Evolutionary conservation across 495 filamentous ascomycete genomes (phyloP).

Genomic region (Podospora appendiculata): DNA sequence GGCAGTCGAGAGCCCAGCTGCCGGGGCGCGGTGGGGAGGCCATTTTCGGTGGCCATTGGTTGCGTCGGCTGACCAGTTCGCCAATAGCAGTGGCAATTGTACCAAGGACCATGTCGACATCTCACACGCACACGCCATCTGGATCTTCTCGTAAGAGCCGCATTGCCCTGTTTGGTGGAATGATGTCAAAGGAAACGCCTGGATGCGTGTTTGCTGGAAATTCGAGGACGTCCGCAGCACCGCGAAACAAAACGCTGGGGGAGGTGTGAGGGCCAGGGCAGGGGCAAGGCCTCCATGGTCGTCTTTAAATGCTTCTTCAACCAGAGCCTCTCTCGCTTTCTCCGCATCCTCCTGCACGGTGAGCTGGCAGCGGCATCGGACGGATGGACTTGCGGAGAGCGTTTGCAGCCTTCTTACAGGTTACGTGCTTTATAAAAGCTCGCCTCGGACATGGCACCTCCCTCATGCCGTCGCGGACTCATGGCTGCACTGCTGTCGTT

Average conservation of each 20-base stretch:
- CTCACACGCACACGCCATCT: background rate
- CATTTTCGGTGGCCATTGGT: constrained; percentile 25
- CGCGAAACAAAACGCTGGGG: no score
- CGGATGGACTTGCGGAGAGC: constrained; percentile 10
- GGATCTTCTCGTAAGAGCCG: constrained; percentile 1
- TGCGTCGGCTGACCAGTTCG: constrained; percentile 12
- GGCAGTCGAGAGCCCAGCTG: no score
- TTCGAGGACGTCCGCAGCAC: no score
- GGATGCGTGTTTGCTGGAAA: no score
- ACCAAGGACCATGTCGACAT: constrained; percentile 10
- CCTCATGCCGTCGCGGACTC: no score
- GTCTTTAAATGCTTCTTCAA: constrained; percentile 18
- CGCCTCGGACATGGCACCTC: no score
- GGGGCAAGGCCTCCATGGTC: no score
- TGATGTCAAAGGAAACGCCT: no score
- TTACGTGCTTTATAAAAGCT: background rate
- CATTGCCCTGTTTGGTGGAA: background rate
- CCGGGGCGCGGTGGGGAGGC: constrained; percentile 7
- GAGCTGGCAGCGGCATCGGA: constrained; percentile 25
- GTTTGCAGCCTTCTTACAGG: constrained; percentile 16
- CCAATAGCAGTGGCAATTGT: constrained; percentile 20
- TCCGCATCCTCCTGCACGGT: constrained; percentile 31
- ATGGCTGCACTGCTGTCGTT: constrained; percentile 12
- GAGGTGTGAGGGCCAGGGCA: background rate
- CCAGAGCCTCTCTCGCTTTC: constrained; percentile 9